Conservation (phyloP, 345 rosid genomes). For the Hibiscus mutabilis region DNA sequence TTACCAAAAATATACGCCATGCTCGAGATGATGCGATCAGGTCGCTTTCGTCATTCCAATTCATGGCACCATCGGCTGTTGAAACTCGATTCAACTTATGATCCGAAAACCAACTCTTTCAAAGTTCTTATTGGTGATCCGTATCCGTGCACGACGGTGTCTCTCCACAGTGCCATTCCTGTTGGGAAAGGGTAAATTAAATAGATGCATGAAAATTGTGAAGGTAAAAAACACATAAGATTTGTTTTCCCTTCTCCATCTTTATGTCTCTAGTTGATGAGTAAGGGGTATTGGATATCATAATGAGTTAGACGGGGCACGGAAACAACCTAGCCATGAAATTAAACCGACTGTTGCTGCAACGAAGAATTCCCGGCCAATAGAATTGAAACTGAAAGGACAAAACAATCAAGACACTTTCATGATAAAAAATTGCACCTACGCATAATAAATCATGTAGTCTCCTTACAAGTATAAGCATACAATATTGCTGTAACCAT, state of each 20-base stretch:
- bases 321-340: constrained; percentile 66
- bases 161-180: constrained; percentile 78
- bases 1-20: background rate
- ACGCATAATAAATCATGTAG: background rate
- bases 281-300: background rate
- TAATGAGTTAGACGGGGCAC: background rate
- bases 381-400: constrained; percentile 46
- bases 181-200: constrained; percentile 10
- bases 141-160: constrained; percentile 52
- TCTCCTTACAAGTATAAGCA: constrained; percentile 66
- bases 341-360: constrained; percentile 67
- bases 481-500: constrained; percentile 75
- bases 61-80: background rate
- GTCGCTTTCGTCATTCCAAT: background rate
- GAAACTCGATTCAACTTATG: constrained; percentile 18
- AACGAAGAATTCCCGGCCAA: constrained; percentile 57
- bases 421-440: background rate
- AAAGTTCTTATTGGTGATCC: constrained; percentile 55
- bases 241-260: background rate
- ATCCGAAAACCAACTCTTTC: constrained; percentile 56
- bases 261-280: background rate
- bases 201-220: background rate
- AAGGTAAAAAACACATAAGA: background rate
- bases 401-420: background rate
- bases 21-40: background rate